Conservation (phyloP, 352 stramenopile species). For the Pythium apleroticum region DNA sequence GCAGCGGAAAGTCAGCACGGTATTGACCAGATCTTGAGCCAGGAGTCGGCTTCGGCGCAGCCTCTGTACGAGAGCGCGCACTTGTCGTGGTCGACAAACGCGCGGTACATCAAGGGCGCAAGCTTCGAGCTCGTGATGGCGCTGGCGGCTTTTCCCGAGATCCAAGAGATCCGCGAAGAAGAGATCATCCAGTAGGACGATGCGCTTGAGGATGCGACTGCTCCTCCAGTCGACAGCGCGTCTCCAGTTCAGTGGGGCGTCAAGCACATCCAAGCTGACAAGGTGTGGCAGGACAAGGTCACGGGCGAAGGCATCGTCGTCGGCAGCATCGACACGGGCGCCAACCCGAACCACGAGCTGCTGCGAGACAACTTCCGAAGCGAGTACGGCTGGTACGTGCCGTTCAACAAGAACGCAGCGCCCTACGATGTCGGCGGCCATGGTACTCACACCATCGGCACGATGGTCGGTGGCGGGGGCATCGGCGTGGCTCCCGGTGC, state of each 20-base stretch:
- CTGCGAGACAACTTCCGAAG: not conserved
- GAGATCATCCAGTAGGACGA: not conserved
- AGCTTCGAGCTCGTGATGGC: not conserved
- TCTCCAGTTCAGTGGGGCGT: not conserved
- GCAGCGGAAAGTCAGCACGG: not conserved
- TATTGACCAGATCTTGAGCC: not conserved
- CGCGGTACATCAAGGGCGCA: constrained; percentile 3
- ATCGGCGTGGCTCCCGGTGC: not conserved
- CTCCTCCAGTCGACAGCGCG: not conserved
- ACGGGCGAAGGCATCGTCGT: not conserved
- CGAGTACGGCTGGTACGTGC: not conserved
- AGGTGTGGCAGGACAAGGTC: constrained; percentile 1
- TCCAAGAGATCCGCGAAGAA: not conserved
- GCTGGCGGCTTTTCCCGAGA: not conserved
- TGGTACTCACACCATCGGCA: not conserved
- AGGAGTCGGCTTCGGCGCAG: not conserved
- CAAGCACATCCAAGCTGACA: not conserved
- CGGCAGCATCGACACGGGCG: not conserved
- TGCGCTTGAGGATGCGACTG: not conserved
- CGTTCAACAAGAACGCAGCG: not conserved
- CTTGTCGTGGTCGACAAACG: constrained; percentile 4
- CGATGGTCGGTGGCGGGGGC: not conserved
- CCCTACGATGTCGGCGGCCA: not conserved
- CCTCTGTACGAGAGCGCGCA: not conserved
- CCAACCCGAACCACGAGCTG: not conserved